Percentiles rank a stretch among this genome's conserved stretches.
Evolutionary conservation across 306 rosid genomes (phyloP).

Genomic region (Fragaria nilgerrensis): DNA sequence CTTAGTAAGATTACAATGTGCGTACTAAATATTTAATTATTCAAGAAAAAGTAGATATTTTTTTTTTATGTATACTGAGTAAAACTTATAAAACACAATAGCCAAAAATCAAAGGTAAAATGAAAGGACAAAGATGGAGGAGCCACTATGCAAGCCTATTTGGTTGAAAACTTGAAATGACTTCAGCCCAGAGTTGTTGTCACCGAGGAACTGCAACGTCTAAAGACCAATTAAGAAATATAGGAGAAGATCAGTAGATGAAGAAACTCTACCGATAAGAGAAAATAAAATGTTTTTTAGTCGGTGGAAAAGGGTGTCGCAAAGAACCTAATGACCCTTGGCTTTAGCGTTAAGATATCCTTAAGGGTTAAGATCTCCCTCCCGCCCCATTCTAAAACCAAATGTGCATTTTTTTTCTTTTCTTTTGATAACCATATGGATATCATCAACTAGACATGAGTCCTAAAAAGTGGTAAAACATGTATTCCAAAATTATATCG

Average conservation of each 20-base stretch:
- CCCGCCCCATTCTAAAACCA: not conserved
- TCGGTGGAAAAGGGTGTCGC: not conserved
- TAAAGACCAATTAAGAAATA: slow-evolving; percentile 25
- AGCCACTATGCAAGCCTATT: slow-evolving; percentile 21
- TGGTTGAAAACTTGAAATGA: slow-evolving; percentile 22
- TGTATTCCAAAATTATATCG: not conserved
- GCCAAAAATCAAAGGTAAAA: slow-evolving; percentile 8
- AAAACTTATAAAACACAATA: slow-evolving; percentile 13
- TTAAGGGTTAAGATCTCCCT: not conserved
- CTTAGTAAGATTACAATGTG: not conserved
- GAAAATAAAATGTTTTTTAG: not conserved
- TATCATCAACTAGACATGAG: not conserved
- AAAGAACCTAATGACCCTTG: not conserved
- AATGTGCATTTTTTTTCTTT: too few relatives aligned
- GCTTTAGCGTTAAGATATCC: not conserved
- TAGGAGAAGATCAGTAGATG: slow-evolving; percentile 30
- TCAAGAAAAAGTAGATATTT: not conserved
- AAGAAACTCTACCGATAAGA: slow-evolving; percentile 25
- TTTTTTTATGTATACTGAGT: not conserved
- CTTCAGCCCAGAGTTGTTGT: slow-evolving; percentile 20
- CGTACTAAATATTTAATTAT: not conserved
- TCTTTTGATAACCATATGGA: not conserved
- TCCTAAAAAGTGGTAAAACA: not conserved
- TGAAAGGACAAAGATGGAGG: not conserved
- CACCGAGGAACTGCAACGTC: slow-evolving; percentile 46